phyloP scores from a whole-genome alignment of 1,284 basidiomycete genomes.

The Pseudozyma hubeiensis region DNA sequence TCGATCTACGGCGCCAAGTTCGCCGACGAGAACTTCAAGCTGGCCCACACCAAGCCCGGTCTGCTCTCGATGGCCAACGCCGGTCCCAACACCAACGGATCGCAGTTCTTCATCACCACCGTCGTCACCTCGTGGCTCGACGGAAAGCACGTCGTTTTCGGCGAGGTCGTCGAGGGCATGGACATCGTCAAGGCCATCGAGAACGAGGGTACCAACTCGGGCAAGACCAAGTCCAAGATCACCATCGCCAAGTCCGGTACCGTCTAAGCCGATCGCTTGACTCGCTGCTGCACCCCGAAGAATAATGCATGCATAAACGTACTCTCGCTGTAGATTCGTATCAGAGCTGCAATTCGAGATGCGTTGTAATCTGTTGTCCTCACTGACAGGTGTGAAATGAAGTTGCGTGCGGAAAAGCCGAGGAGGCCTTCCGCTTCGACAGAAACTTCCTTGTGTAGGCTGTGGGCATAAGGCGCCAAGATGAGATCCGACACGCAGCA shows the following conservation, averaged over 20 bases:
- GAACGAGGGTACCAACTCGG: constrained; percentile 56
- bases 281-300: neutral
- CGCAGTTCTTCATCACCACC: constrained; percentile 68
- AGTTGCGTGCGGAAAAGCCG: too few relatives aligned
- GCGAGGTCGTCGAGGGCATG: constrained; percentile 74
- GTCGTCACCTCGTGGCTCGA: constrained; percentile 77
- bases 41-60: constrained; percentile 63
- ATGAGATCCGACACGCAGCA: too few relatives aligned
- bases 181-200: constrained; percentile 67
- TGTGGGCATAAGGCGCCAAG: too few relatives aligned
- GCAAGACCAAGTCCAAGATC: constrained; percentile 62
- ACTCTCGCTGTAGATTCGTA: neutral
- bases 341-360: neutral
- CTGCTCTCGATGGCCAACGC: constrained; percentile 64
- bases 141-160: constrained; percentile 93
- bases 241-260: constrained; percentile 67
- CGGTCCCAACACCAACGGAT: constrained; percentile 71
- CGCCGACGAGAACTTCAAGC: constrained; percentile 63
- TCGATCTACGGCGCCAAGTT: constrained; percentile 67
- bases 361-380: neutral
- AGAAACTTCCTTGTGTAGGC: too few relatives aligned
- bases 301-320: neutral
- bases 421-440: too few relatives aligned
- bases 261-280: constrained; percentile 40
- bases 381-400: neutral